phyloP scores from a whole-genome alignment of 2,329 filamentous ascomycete species.

The Raffaelea albimanens region DNA sequence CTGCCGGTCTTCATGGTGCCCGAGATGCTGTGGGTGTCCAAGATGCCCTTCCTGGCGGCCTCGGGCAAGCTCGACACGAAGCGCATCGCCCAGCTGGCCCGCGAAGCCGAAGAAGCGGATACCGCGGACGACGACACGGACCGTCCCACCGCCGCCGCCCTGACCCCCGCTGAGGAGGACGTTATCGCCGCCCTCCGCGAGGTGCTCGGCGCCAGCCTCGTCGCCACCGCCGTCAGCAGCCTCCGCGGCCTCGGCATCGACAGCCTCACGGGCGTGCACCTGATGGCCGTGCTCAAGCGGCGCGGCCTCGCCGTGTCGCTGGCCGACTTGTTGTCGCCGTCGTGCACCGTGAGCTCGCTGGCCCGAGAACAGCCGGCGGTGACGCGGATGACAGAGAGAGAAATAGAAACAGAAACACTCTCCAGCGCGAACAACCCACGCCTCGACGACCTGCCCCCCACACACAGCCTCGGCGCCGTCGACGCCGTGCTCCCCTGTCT shows the following conservation, averaged over 20 bases:
- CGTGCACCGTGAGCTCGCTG: background rate
- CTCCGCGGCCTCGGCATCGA: slow-evolving; percentile 12
- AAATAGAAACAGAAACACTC: too few relatives aligned
- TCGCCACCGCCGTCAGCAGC: background rate
- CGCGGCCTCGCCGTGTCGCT: slow-evolving; percentile 10
- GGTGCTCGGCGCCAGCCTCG: background rate
- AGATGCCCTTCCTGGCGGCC: slow-evolving; percentile 5
- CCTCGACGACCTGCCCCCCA: too few relatives aligned
- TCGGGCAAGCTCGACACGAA: slow-evolving; percentile 10
- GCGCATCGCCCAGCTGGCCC: slow-evolving; percentile 3
- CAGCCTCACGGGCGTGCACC: slow-evolving; percentile 14
- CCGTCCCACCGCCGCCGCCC: background rate
- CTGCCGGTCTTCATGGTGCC: slow-evolving; percentile 10
- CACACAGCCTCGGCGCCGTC: too few relatives aligned
- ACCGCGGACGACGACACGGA: background rate
- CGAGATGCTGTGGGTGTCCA: slow-evolving; percentile 8
- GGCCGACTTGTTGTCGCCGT: slow-evolving; percentile 4
- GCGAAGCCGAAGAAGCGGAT: background rate
- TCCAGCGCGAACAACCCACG: too few relatives aligned
- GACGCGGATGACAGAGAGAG: too few relatives aligned
- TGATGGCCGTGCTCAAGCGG: slow-evolving; percentile 10
- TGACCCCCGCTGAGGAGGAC: background rate
- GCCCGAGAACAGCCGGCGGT: too few relatives aligned
- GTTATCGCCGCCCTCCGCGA: background rate
- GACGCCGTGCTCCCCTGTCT: slow-evolving; percentile 11